Base-by-base conservation (phyloP, 2,329 filamentous ascomycete species). In the Ceratocystis papillata region DNA sequence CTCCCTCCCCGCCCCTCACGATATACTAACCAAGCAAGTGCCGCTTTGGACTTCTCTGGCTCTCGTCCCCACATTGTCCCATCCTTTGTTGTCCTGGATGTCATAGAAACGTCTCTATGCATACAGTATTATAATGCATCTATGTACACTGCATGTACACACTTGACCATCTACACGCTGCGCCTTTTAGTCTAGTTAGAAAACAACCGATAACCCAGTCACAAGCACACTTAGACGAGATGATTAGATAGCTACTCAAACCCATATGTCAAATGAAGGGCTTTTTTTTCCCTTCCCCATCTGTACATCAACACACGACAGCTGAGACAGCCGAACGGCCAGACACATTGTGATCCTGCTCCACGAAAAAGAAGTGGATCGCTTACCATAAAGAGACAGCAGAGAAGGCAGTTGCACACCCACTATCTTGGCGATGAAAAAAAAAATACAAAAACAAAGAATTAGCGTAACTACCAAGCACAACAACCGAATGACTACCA, bases 31-130 rank as follows among this genome's bases (percentile, higher is more conserved):
- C 25, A 30, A n/a, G 53, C 53, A 57, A 22, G 53, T 28, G 17
- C 55, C 55, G 55, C 55, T n/a, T 37, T 37, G 15, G n/a, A 33
- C 28, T 59, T n/a, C 28, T 37, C 7, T 28, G 48, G 7, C 15
- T 53, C 20, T 53, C 48, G 28, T 59, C 55, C 33, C 55, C 55
- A 30, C 55, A 59, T 59, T 59, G 55, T 37, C n/a, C 25, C 25
- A 37, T 59, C 55, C 55, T 59, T 30, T n/a, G 55, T 20, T n/a
- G 22, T 8, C 28, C 55, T 33, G 17, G 15, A 59, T 59, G 53
- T 22, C 37, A 41, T 41, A 15, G 37, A 41, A 41, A 41, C 37
- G 12, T 4, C 10, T 15, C 8, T 25, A 25, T 15, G 20, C 55
- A 59, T 59, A 37, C 28, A 57, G 30, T 57, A 57, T 8, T 17